Evolutionary conservation across 1,284 basidiomycete species (phyloP).

Genomic region (Testicularia cyperi): DNA sequence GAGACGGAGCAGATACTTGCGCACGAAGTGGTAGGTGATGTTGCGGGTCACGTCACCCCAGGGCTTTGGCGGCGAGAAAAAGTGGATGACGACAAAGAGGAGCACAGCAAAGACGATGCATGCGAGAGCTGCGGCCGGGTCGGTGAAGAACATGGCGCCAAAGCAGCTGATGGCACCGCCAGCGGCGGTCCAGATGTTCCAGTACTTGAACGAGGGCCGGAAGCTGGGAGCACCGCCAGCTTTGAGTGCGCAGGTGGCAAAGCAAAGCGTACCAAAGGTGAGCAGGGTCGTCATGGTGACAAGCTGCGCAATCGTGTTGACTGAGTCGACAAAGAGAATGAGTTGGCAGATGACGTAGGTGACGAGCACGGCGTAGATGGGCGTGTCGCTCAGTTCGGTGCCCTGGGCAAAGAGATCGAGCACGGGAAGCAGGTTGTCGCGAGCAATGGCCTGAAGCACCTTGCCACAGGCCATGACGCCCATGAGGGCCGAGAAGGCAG

Average conservation of each 20-base stretch:
- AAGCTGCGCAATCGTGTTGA: conserved; percentile 58
- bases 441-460: conserved; percentile 57
- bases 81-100: conserved; percentile 56
- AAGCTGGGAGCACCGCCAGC: conserved; percentile 59
- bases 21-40: conserved; percentile 57
- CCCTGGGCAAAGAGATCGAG: conserved; percentile 56
- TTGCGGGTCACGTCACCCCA: conserved; percentile 60
- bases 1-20: conserved; percentile 57
- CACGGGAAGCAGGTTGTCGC: conserved; percentile 55
- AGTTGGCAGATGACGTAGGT: conserved; percentile 55
- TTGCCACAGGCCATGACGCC: conserved; percentile 59
- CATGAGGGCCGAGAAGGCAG: conserved; percentile 58
- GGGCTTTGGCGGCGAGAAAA: conserved; percentile 57
- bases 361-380: conserved; percentile 53
- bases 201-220: conserved; percentile 59
- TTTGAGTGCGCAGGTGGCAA: conserved; percentile 57
- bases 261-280: conserved; percentile 56
- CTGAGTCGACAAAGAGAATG: conserved; percentile 54
- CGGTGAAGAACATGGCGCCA: conserved; percentile 58
- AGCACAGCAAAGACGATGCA: conserved; percentile 53
- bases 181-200: conserved; percentile 59
- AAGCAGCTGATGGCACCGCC: conserved; percentile 51
- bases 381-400: conserved; percentile 53
- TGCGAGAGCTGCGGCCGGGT: conserved; percentile 39
- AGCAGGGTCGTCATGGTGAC: conserved; percentile 59